Evolutionary conservation across 2,329 filamentous ascomycete genomes (phyloP).

Genomic region (Trichoderma lentiforme): DNA sequence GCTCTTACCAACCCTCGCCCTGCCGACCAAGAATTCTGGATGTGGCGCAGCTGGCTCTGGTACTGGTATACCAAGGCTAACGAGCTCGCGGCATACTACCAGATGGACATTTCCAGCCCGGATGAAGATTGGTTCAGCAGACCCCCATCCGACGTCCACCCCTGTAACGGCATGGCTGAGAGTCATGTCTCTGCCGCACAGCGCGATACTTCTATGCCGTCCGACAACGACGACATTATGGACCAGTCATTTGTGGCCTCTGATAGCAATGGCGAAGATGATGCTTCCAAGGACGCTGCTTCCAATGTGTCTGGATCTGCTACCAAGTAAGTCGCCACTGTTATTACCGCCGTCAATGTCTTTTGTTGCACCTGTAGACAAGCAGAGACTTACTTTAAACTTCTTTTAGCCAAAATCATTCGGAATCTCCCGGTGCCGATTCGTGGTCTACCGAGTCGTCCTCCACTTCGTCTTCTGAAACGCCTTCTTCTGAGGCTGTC

Average conservation of each 20-base stretch:
- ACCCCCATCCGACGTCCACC: conserved; percentile 6
- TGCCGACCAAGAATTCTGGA: conserved; percentile 23
- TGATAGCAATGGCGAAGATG: not conserved
- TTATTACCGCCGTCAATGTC: not conserved
- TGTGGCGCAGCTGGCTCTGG: conserved; percentile 30
- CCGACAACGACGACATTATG: not conserved
- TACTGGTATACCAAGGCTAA: conserved; percentile 29
- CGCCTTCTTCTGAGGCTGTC: not conserved
- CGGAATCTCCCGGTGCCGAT: not conserved
- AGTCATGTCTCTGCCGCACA: not conserved
- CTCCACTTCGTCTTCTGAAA: not conserved
- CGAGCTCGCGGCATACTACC: conserved; percentile 23
- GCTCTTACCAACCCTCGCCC: conserved; percentile 24
- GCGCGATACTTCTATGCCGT: not conserved
- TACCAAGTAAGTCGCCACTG: not conserved
- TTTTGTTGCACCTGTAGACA: not conserved
- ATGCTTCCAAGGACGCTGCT: not conserved
- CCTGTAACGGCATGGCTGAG: not conserved
- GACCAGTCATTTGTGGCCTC: not conserved
- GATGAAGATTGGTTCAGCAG: conserved; percentile 28
- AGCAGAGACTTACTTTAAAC: not conserved
- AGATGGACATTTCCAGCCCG: conserved; percentile 22
- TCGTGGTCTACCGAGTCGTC: not conserved
- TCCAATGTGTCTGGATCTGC: not conserved
- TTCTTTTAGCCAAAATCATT: not conserved